Evolutionary conservation across 331 rosid species (phyloP), one percentile per base, ranked within the genome.

Genomic region (Erythrophleum ivorense): DNA sequence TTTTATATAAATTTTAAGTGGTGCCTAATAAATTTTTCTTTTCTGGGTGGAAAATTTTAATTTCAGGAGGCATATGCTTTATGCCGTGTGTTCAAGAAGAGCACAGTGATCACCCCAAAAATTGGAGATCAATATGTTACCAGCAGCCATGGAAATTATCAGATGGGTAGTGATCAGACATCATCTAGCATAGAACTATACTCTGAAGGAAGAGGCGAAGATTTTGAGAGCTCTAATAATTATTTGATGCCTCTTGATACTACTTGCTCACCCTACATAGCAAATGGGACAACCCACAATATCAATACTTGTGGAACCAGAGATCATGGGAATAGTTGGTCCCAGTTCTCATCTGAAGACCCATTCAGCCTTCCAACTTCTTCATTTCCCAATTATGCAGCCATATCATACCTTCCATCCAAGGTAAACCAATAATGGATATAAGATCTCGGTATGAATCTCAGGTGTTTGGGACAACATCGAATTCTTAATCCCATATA

Each of bases 11-110:
- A 36, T 36, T 36, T 4, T 36, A 24, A 36, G 40, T 36, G 40
- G 5, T 36, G 40, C 40, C 40, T 36, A 2, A 4, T 36, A 36
- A 36, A 36, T 36, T 36, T 36, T 36, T 24, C 29, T 36, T 36
- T 36, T 36, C 2, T 36, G 40, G 40, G 40, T 36, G 40, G 40
- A 36, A 36, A 36, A 36, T 36, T 2, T 53, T 57, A 48, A 71
- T 31, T 67, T 62, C 83, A 95, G 97, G 99, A 96, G 81, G 98
- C 97, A 0, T 96, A 96, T 86, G 98, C 99, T 0, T 91, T 96
- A n/a, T 93, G 99, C 72, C 97, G 99, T 19, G 86, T 96, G 55
- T 91, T 92, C 85, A 96, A 96, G 90, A 96, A 96, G 80, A 92
- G 82, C 16, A 36, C 90, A 9, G 84, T 88, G 43, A 83, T 85